Base-by-base conservation (phyloP, 2,329 filamentous ascomycete genomes). In the Xylaria sp. region DNA sequence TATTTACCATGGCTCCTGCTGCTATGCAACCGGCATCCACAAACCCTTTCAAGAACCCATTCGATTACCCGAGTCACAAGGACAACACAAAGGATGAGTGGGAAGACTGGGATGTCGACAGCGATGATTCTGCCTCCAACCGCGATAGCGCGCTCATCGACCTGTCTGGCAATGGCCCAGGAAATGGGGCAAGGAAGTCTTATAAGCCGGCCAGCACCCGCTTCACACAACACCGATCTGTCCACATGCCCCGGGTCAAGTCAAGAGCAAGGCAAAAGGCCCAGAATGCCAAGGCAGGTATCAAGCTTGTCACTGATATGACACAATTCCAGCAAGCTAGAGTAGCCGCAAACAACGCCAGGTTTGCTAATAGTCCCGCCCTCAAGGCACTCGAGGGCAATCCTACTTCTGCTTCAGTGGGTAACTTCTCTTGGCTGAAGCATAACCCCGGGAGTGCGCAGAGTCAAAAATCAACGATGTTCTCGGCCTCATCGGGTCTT, bases 241-340 rank as follows among this genome's bases (percentile, higher is more conserved):
- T 78, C 2, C 79, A 81, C 32, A 84, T 79, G 63, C 75, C 85
- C 53, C 81, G 86, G 8, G 76, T 86, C 24, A 90, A 85, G 75
- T 92, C 89, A 3, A 85, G 85, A 63, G 84, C 85, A 34, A 84
- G 89, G 61, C 89, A 91, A 74, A 88, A 87, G 74, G 83, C 84
- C 24, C 83, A 89, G 75, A 88, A 90, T 77, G 83, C 85, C 64
- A 84, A 85, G 79, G 87, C 86, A 8, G 89, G 89, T 12, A 92
- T 92, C 75, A 90, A 83, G 70, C 78, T 93, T 21, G 88, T 93
- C 71, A 94, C 92, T 1, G 90, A 90, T 75, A 90, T 93, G 82
- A 82, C 88, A 69, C 82, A 78, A 69, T 83, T 83, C 76, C 86
- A 81, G 30, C 81, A 82, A 32, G 79, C 83, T 76, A 77, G 84